Conservation (phyloP, 163 green algal genomes). For the Chloromonas sp. region DNA sequence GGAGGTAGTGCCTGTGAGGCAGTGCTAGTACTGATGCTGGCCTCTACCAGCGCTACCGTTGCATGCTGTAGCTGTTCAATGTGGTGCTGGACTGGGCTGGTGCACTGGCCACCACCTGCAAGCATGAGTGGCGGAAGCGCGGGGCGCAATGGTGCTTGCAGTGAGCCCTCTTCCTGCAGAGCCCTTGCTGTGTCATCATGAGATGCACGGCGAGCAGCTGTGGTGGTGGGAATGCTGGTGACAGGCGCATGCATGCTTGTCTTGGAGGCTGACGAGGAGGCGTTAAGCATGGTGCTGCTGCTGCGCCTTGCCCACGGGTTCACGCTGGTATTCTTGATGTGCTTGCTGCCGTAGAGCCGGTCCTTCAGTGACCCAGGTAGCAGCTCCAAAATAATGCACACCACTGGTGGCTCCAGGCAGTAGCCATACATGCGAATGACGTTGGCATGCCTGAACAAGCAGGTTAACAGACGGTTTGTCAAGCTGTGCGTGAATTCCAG, state of each 20-base stretch:
- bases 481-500: too few species aligned
- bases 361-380: not conserved
- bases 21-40: too few species aligned
- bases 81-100: too few species aligned
- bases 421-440: not conserved
- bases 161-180: not conserved
- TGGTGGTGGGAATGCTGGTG: too few species aligned
- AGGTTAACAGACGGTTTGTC: too few species aligned
- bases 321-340: not conserved
- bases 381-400: not conserved
- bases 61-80: too few species aligned
- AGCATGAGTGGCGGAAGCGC: too few species aligned
- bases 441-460: not conserved
- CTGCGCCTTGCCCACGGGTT: not conserved
- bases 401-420: not conserved
- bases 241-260: not conserved
- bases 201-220: too few species aligned
- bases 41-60: too few species aligned
- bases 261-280: not conserved
- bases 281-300: not conserved
- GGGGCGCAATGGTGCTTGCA: not conserved
- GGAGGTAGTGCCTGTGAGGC: too few species aligned
- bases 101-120: too few species aligned
- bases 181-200: not conserved
- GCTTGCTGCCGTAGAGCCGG: not conserved